A percentile compares a stretch with the other conserved stretches of the same genome.
Conservation (phyloP, 2,329 filamentous ascomycete species). For the Colletotrichum sublineola region DNA sequence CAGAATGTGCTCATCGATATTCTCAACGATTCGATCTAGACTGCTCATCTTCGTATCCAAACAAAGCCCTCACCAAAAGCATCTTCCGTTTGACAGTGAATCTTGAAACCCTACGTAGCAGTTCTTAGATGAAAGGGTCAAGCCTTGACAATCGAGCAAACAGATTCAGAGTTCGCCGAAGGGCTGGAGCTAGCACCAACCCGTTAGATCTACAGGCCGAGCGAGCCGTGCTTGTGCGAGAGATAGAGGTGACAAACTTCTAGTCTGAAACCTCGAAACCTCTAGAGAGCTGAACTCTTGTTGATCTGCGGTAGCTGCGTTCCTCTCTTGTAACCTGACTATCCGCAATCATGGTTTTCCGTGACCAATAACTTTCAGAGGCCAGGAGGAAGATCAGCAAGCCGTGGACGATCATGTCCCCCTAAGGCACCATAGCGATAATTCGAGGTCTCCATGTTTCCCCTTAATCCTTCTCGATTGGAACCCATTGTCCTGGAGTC, state of each 20-base stretch:
- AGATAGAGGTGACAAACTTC: not conserved
- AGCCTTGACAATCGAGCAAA: not conserved
- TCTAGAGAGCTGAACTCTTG: not conserved
- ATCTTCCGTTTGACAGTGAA: not conserved
- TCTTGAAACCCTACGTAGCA: not conserved
- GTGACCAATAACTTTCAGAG: not conserved
- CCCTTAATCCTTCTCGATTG: not conserved
- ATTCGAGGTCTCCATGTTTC: not conserved
- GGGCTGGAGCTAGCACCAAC: conserved; percentile 6
- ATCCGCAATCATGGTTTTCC: conserved; percentile 3
- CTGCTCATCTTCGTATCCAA: not conserved
- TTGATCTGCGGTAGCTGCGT: not conserved
- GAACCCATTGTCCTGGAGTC: not conserved
- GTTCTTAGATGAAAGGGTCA: conserved; percentile 3
- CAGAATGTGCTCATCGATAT: not conserved
- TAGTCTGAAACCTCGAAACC: not conserved
- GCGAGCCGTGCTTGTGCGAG: not conserved
- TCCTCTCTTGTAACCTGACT: not conserved
- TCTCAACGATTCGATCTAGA: not conserved
- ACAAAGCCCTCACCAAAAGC: not conserved
- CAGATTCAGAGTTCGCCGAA: not conserved
- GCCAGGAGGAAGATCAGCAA: conserved; percentile 15
- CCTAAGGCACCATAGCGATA: not conserved
- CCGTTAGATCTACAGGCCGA: conserved; percentile 6
- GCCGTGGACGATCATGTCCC: conserved; percentile 10